Evolutionary conservation across 176 grass and related monocot genomes (phyloP).

Genomic region (Triticum urartu): DNA sequence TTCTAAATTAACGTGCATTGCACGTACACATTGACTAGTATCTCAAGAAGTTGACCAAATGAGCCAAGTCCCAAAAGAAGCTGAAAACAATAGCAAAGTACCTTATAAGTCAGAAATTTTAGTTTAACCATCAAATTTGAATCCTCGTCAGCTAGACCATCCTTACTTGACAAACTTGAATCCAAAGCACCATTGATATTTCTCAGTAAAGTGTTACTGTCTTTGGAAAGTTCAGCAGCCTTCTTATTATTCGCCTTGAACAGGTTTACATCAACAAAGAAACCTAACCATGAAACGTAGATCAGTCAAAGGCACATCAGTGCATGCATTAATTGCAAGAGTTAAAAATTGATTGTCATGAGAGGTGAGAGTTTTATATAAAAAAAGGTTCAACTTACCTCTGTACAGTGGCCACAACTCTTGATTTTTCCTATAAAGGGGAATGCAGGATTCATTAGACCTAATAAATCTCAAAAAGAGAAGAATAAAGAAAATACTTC

Average conservation of each 20-base stretch:
- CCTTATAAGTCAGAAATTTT: constrained; percentile 98
- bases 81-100: constrained; percentile 33
- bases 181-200: constrained; percentile 61
- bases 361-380: not conserved
- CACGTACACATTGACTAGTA: not conserved
- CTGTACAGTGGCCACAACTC: constrained; percentile 97
- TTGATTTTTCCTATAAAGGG: constrained; percentile 63
- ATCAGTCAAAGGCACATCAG: constrained; percentile 7
- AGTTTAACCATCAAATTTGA: constrained; percentile 96
- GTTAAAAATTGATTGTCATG: constrained; percentile 2
- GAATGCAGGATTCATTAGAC: constrained; percentile 19
- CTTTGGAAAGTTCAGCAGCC: constrained; percentile 62
- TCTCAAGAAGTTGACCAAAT: not conserved
- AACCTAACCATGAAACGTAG: constrained; percentile 62
- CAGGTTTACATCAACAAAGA: constrained; percentile 93
- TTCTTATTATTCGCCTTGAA: constrained; percentile 84
- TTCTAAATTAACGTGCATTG: too few species aligned
- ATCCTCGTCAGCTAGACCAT: constrained; percentile 83
- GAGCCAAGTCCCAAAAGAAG: constrained; percentile 8
- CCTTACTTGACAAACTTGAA: constrained; percentile 43
- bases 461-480: constrained; percentile 4
- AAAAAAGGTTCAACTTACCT: constrained; percentile 51
- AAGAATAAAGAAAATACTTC: constrained; percentile 21
- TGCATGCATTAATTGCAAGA: constrained; percentile 21
- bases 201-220: constrained; percentile 60